Base-by-base conservation (phyloP, 495 filamentous ascomycete genomes). In the Lophiostoma macrostomum region DNA sequence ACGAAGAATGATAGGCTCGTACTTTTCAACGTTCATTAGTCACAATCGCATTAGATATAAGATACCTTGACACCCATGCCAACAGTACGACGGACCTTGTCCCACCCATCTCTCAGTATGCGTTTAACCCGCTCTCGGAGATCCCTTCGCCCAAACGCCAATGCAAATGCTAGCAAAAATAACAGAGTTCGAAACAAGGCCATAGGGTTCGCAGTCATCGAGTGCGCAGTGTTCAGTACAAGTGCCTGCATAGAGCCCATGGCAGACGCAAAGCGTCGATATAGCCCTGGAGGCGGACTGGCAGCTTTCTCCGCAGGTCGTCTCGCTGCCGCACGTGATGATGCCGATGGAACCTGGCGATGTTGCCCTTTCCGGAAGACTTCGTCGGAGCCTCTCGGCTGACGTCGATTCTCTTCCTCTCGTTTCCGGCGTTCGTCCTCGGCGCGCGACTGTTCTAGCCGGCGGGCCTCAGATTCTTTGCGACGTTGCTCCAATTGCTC, bases 51-150 rank as follows among this genome's bases (percentile, higher is more conserved):
- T 72, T 57, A 96, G 47, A 98, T 93, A 74, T 98, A 98, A 70
- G 85, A 94, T 62, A 98, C 90, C 73, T 96, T 97, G 43, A 95
- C 87, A 0, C 94, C 93, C 91, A 97, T 96, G 0, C 91, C 91
- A 13, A 91, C 84, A 0, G 93, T 98, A 29, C 80, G 76, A 56
- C 76, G 82, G 6, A 96, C 73, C 71, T 96, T 97, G 25, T 81
- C 78, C 93, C 90, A 96, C 19, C 82, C 80, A 24, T 76, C 67
- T 42, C 78, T 79, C 34, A 90, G 65, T 27, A 88, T 74, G 51
- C 81, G 76, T 52, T 80, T 73, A 23, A 96, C 65, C 50, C 86
- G 80, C 48, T 96, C 86, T 28, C 89, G 79, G 8, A 96, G 72
- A 60, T 84, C 82, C 60, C 79, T 79, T 58, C 85, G 76, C 66